These are phyloP conservation scores for Mytilinidion resinicola DNA, from an alignment of 495 filamentous ascomycete species.

Conservation along the genomic window DNA sequence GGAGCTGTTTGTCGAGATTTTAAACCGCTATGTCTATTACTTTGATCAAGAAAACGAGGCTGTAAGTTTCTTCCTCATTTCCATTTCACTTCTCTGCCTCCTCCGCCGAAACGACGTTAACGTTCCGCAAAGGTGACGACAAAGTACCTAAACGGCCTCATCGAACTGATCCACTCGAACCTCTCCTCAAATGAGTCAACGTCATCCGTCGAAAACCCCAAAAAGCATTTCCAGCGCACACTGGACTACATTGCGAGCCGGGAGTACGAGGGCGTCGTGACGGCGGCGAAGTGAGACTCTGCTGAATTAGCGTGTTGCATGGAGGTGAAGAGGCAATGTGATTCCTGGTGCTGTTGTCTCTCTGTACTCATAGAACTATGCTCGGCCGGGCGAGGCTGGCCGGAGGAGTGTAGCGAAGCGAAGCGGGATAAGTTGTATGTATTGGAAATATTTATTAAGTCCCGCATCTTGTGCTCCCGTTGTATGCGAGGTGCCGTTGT, in stretches of 20 bases:
- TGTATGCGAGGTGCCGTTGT: too few relatives aligned
- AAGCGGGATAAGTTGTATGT: too few relatives aligned
- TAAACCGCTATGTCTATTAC: conserved; percentile 98
- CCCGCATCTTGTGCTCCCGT: too few relatives aligned
- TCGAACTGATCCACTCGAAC: conserved; percentile 96
- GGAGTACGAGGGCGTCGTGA: conserved; percentile 86
- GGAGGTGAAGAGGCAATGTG: too few relatives aligned
- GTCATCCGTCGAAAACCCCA: conserved; percentile 72
- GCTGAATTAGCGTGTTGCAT: too few relatives aligned
- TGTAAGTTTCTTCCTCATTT: conserved; percentile 44
- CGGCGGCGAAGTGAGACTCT: conserved; percentile 50
- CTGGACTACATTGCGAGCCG: conserved; percentile 85
- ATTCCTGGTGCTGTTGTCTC: too few relatives aligned
- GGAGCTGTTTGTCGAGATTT: conserved; percentile 94
- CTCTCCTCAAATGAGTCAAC: conserved; percentile 79
- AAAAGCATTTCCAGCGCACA: conserved; percentile 87
- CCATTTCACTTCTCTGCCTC: background rate
- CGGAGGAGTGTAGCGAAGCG: too few relatives aligned
- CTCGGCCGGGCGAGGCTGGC: too few relatives aligned
- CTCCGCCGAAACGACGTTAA: background rate
- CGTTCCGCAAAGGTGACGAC: conserved; percentile 64
- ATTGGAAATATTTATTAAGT: too few relatives aligned
- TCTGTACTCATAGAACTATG: too few relatives aligned
- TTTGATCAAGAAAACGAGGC: conserved; percentile 99
- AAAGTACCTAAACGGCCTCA: conserved; percentile 96